Conservation (phyloP, 2,329 filamentous ascomycete species). For the Colletotrichum zoysiae region DNA sequence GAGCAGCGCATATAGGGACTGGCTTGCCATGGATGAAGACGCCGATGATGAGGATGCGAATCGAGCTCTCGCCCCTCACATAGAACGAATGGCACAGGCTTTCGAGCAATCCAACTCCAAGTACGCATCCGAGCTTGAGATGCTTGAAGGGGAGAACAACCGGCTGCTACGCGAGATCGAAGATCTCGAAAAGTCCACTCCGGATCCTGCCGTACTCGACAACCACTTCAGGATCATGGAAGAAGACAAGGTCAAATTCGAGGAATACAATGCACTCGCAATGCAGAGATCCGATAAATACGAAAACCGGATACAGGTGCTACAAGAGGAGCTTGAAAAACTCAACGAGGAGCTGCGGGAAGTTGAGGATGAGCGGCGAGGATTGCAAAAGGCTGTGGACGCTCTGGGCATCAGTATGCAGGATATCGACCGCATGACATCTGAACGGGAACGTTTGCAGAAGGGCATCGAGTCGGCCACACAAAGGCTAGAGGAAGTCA, state of each 20-base stretch:
- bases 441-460: conserved; percentile 92
- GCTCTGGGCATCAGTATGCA: conserved; percentile 95
- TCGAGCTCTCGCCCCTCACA: conserved; percentile 82
- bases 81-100: conserved; percentile 86
- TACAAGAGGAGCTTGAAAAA: conserved; percentile 90
- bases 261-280: conserved; percentile 90
- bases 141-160: conserved; percentile 88
- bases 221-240: conserved; percentile 93
- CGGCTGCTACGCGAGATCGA: conserved; percentile 87
- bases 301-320: conserved; percentile 80
- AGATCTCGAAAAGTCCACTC: conserved; percentile 87
- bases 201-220: conserved; percentile 85
- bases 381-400: conserved; percentile 88
- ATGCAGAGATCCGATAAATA: conserved; percentile 91
- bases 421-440: conserved; percentile 99
- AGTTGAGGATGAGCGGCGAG: conserved; percentile 83
- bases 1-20: conserved; percentile 90
- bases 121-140: conserved; percentile 85
- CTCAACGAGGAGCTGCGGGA: conserved; percentile 80
- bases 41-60: conserved; percentile 87
- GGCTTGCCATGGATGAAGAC: conserved; percentile 92
- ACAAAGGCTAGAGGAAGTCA: conserved; percentile 84
- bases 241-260: conserved; percentile 94
- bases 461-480: conserved; percentile 84
- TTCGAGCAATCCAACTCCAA: conserved; percentile 89